A percentile compares a stretch with the other conserved stretches of the same genome.
Conservation (phyloP, 495 filamentous ascomycete species). For the Neurospora discreta region DNA sequence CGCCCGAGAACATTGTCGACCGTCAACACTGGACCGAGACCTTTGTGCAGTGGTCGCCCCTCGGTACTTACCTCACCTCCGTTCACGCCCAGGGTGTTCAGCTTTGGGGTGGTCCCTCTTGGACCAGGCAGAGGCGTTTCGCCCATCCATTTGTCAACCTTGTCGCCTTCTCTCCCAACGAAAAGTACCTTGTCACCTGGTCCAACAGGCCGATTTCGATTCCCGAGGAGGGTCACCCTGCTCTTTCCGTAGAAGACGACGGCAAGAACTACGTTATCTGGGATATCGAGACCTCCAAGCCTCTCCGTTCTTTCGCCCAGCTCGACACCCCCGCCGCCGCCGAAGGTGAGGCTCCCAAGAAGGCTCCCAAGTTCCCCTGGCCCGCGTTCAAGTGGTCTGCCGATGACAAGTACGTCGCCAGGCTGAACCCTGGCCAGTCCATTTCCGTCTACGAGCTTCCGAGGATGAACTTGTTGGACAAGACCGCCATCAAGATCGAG, state of each 20-base stretch:
- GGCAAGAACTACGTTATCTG: conserved; percentile 99
- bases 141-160: conserved; percentile 91
- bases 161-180: conserved; percentile 86
- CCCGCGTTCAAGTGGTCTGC: conserved; percentile 98
- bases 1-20: conserved; percentile 79
- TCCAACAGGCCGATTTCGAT: conserved; percentile 85
- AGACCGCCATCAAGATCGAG: conserved; percentile 85
- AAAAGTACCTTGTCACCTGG: conserved; percentile 94
- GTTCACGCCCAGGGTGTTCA: conserved; percentile 93
- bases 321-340: conserved; percentile 63
- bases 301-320: conserved; percentile 82
- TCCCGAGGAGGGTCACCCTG: conserved; percentile 69
- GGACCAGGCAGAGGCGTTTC: conserved; percentile 84
- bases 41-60: conserved; percentile 95
- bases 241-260: conserved; percentile 80
- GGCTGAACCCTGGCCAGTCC: conserved; percentile 75
- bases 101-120: conserved; percentile 85
- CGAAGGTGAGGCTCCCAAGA: conserved; percentile 39
- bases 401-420: conserved; percentile 92
- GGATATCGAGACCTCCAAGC: conserved; percentile 86
- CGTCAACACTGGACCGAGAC: conserved; percentile 92
- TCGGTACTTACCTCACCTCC: conserved; percentile 86
- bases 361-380: conserved; percentile 88
- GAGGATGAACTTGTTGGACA: conserved; percentile 80
- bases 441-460: conserved; percentile 94